These are phyloP conservation scores for Bacidia gigantensis DNA, from an alignment of 495 filamentous ascomycete genomes.

Conservation along the genomic window DNA sequence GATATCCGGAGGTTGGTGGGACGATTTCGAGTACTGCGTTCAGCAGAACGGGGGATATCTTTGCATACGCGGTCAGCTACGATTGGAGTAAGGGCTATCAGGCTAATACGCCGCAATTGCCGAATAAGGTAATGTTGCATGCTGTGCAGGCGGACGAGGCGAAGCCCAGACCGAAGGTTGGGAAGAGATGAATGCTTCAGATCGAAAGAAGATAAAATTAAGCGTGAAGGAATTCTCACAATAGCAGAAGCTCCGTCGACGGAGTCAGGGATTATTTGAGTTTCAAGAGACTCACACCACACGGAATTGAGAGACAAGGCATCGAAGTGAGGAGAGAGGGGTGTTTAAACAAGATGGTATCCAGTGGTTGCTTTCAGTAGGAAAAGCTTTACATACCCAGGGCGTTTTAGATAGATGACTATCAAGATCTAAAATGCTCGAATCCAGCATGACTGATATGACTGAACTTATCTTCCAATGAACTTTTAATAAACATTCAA, in stretches of 20 bases:
- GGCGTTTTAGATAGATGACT: background rate
- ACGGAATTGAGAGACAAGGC: too few relatives aligned
- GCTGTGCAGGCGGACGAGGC: slow-evolving; percentile 62
- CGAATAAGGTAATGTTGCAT: slow-evolving; percentile 82
- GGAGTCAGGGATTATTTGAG: too few relatives aligned
- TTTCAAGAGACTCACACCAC: too few relatives aligned
- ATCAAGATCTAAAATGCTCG: background rate
- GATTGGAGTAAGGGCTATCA: slow-evolving; percentile 90
- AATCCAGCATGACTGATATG: too few relatives aligned
- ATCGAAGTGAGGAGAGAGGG: too few relatives aligned
- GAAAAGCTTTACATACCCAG: background rate
- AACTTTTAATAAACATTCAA: too few relatives aligned
- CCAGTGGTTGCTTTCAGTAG: too few relatives aligned
- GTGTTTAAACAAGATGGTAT: too few relatives aligned
- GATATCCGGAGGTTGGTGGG: slow-evolving; percentile 72
- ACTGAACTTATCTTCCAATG: too few relatives aligned
- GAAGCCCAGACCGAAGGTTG: slow-evolving; percentile 59
- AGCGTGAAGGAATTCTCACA: too few relatives aligned
- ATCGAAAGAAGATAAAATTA: too few relatives aligned
- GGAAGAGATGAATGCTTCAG: slow-evolving; percentile 43
- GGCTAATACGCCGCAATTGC: slow-evolving; percentile 50
- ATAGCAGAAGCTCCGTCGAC: too few relatives aligned
- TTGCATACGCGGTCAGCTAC: slow-evolving; percentile 84
- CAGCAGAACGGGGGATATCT: slow-evolving; percentile 61
- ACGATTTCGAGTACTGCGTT: slow-evolving; percentile 69